Base-by-base conservation (phyloP, 371 early-diverging fungal species). In the Mucor saturninus region DNA sequence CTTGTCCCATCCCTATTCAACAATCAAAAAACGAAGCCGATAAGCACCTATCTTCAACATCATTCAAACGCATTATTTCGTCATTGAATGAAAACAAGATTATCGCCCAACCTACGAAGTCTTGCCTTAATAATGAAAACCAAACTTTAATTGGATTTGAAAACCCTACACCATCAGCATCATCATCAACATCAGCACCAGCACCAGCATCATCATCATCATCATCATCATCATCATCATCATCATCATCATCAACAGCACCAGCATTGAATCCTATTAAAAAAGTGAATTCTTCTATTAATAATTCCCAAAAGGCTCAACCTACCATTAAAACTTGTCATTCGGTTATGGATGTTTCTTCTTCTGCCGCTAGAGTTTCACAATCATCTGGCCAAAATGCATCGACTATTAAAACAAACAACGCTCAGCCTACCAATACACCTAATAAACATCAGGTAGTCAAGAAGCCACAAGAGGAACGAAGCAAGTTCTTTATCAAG, bases 41-140 rank as follows among this genome's bases (percentile, higher is more conserved):
- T 28, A 73, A 67, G 45, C 73, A 69, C 39, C 67, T 79, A 43
- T 74, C 74, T 29, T 68, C 76, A 26, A 60, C 65, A 5, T 76
- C 77, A 5, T 76, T 76, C 37, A 76, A 75, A 50, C 64, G 75
- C 6, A 56, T 77, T 53, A 65, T 76, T 15, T 71, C 72, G 6
- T 75, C 73, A 9, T 51, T 77, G 21, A 61, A 40, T 31, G 49
- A 57, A 10, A 43, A 48, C 21, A n/a, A 37, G 13, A 15, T 37
- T n/a, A 37, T 53, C 21, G 21, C 21, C n/a, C 21, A 28, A 15
- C 15, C 37, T 4, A 32, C 32, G 5, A 21, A 13, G 4, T 13
- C 21, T n/a, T 8, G 14, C 6, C 4, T 13, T n/a, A 13, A 32
- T 32, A 15, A 7, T 50, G 4, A 42, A 42, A 8, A 37, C 15